Evolutionary conservation across 805 yeast species (phyloP).

Genomic region (Starmerella bombicola): DNA sequence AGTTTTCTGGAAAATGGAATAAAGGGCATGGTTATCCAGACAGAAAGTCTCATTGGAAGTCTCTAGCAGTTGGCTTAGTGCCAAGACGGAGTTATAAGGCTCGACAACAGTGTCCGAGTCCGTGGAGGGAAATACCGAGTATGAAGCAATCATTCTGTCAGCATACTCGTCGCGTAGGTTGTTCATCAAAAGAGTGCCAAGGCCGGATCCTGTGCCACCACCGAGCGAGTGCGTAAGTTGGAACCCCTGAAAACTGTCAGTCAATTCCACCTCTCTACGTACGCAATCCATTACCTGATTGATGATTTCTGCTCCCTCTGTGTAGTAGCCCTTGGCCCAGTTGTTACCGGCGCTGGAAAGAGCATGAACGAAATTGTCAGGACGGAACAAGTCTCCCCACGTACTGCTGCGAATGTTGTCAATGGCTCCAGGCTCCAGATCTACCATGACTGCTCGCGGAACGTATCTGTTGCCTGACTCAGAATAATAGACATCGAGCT

Average conservation of each 20-base stretch:
- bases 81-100: slow-evolving; percentile 86
- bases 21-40: slow-evolving; percentile 86
- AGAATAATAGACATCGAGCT: slow-evolving; percentile 72
- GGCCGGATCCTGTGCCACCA: slow-evolving; percentile 95
- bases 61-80: slow-evolving; percentile 84
- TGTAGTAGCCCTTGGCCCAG: slow-evolving; percentile 96
- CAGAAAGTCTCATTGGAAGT: slow-evolving; percentile 88
- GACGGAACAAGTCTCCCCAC: slow-evolving; percentile 81
- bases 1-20: slow-evolving; percentile 78
- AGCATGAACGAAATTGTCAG: slow-evolving; percentile 81
- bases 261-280: slow-evolving; percentile 86
- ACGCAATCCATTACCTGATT: slow-evolving; percentile 81
- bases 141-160: slow-evolving; percentile 92
- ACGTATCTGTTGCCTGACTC: slow-evolving; percentile 74
- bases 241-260: slow-evolving; percentile 90
- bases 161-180: slow-evolving; percentile 86
- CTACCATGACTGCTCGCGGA: slow-evolving; percentile 85
- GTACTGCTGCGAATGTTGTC: slow-evolving; percentile 69
- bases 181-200: slow-evolving; percentile 80
- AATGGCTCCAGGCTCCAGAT: slow-evolving; percentile 88
- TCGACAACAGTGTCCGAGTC: slow-evolving; percentile 89
- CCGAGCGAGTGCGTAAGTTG: slow-evolving; percentile 74
- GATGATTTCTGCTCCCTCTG: slow-evolving; percentile 90
- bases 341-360: slow-evolving; percentile 90
- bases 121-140: slow-evolving; percentile 86